Base-by-base conservation (phyloP, 371 early-diverging fungal genomes). In the Synchytrium microbalum region DNA sequence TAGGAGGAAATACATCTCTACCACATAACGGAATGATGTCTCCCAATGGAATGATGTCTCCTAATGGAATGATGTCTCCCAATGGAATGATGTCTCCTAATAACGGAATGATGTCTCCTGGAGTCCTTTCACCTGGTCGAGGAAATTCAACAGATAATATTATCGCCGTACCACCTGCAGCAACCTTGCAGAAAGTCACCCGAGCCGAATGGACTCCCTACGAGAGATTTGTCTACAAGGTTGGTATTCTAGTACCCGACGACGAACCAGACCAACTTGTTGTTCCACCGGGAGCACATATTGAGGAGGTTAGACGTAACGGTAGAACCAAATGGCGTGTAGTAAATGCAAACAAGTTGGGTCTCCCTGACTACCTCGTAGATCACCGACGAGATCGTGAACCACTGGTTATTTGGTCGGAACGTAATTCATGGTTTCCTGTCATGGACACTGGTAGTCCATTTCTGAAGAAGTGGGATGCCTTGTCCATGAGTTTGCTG, bases 401-500 rank as follows among this genome's bases (percentile, higher is more conserved):
- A n/a, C 75, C 72, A 57, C 10, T 24, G 10, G 76, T 79, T 52
- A 23, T 62, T 3, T 46, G 59, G 16, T 68, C 69, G 55, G 32
- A 67, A 32, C 29, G 69, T 25, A 65, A 69, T 0, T 33, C 57
- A 16, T 57, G 64, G 26, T 25, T 68, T 1, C 74, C 79, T 25
- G 16, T 79, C 0, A 60, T 71, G 23, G 79, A 79, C 32, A 52
- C 68, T 2, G 61, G 52, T 24, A 54, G 64, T 19, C 60, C 60
- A 58, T 79, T 79, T 60, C 27, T 75, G 32, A 72, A 69, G 63
- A 27, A 67, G 25, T 79, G 79, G 79, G 79, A 79, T 71, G 60
- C 70, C 53, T 60, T 79, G 29, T 63, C 75, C 19, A 54, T 79
- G 61, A 28, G 70, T 3, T 58, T 79, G 60, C 65, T 79, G 31